phyloP scores from a whole-genome alignment of 2,329 filamentous ascomycete genomes.

The Fusarium falciforme region DNA sequence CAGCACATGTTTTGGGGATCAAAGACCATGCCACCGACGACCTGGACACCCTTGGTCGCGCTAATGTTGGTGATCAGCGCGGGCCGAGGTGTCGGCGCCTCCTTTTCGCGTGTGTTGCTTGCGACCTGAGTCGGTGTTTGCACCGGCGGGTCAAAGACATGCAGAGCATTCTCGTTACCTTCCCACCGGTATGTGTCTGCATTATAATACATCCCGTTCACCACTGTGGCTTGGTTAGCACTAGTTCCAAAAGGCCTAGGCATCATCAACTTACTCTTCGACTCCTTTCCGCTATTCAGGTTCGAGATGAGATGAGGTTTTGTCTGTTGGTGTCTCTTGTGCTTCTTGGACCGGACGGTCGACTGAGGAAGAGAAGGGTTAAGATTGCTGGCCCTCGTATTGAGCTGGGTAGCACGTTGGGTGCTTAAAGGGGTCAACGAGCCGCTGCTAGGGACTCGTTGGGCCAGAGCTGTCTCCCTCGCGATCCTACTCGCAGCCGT shows the following conservation, averaged over 20 bases:
- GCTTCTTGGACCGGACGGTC: constrained; percentile 65
- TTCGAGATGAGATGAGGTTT: constrained; percentile 93
- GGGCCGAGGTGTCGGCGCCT: constrained; percentile 70
- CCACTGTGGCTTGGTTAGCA: constrained; percentile 63
- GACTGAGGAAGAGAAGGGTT: constrained; percentile 55
- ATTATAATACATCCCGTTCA: constrained; percentile 98
- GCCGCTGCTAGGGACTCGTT: constrained; percentile 66
- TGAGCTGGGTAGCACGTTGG: constrained; percentile 66
- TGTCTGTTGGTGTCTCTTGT: constrained; percentile 69
- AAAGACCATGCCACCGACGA: constrained; percentile 98
- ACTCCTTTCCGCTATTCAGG: constrained; percentile 77
- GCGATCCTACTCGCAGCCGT: constrained; percentile 74
- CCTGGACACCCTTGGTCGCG: constrained; percentile 85
- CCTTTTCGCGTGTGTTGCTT: constrained; percentile 65
- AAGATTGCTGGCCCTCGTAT: constrained; percentile 60
- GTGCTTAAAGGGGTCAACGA: constrained; percentile 65
- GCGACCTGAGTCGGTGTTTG: constrained; percentile 63
- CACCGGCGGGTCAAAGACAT: constrained; percentile 77
- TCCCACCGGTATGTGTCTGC: constrained; percentile 90
- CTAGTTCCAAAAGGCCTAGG: neutral
- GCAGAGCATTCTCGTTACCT: constrained; percentile 89
- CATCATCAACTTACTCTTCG: constrained; percentile 74
- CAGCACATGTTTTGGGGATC: constrained; percentile 98
- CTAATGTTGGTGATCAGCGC: constrained; percentile 94
- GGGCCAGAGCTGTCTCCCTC: constrained; percentile 70